Evolutionary conservation across 1,139 yeast species (phyloP).

Genomic region (Yamadazyma songkhlaensis): DNA sequence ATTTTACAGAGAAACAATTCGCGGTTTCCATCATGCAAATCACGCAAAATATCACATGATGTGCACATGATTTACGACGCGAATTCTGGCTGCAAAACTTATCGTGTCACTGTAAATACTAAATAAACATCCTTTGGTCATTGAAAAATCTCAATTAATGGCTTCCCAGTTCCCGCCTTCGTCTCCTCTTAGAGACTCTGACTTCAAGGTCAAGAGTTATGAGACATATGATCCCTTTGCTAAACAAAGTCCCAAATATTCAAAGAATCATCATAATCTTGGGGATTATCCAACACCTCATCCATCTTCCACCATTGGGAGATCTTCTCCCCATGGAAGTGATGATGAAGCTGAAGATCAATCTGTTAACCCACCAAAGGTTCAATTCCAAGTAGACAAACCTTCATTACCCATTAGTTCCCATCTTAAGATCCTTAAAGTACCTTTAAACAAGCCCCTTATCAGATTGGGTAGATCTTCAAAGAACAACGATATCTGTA

Average conservation of each 20-base stretch:
- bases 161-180: slow-evolving; percentile 59
- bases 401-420: slow-evolving; percentile 31
- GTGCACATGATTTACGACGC: background rate
- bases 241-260: slow-evolving; percentile 10
- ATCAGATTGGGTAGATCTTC: slow-evolving; percentile 64
- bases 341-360: slow-evolving; percentile 4
- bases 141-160: slow-evolving; percentile 2
- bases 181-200: slow-evolving; percentile 49
- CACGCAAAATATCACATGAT: too few relatives aligned
- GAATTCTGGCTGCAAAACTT: slow-evolving; percentile 8
- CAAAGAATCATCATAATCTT: too few relatives aligned
- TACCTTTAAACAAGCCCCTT: slow-evolving; percentile 29
- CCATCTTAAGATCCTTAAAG: slow-evolving; percentile 32
- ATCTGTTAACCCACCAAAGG: slow-evolving; percentile 10
- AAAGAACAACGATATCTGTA: slow-evolving; percentile 54
- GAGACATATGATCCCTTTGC: slow-evolving; percentile 9
- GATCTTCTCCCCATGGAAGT: slow-evolving; percentile 34
- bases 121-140: background rate
- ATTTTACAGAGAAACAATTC: too few relatives aligned
- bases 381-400: slow-evolving; percentile 12
- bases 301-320: slow-evolving; percentile 52
- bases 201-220: slow-evolving; percentile 3
- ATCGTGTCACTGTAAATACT: slow-evolving; percentile 6
- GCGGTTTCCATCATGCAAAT: too few relatives aligned
- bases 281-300: slow-evolving; percentile 48